A percentile compares a stretch with the other conserved stretches of the same genome.
Conservation (phyloP, 108 stramenopile species). For the Epithemia pelagica region DNA sequence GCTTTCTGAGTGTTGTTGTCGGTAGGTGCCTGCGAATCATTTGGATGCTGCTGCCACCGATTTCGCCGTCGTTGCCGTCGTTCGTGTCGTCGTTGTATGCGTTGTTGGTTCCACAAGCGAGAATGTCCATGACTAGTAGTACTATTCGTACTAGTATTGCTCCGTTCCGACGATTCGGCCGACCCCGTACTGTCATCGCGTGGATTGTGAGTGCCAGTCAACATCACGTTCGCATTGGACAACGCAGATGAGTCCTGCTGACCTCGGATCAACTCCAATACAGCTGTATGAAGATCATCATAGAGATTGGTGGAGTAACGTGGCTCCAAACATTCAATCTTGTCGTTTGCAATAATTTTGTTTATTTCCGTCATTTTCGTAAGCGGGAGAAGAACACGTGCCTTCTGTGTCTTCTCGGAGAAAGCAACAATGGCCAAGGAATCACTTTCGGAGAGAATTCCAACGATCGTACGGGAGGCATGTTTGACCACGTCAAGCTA, state of each 20-base stretch:
- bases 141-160: too few relatives aligned
- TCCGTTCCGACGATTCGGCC: too few relatives aligned
- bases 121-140: too few relatives aligned
- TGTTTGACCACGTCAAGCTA: conserved; percentile 35
- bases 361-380: conserved; percentile 2
- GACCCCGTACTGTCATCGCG: too few relatives aligned
- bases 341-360: not conserved
- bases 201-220: too few relatives aligned
- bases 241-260: not conserved
- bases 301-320: conserved; percentile 25
- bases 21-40: too few relatives aligned
- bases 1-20: too few relatives aligned
- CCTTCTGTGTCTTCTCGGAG: conserved; percentile 2
- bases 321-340: conserved; percentile 14
- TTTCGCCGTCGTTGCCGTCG: too few relatives aligned
- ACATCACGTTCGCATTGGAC: not conserved
- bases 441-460: conserved; percentile 12
- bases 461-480: conserved; percentile 24
- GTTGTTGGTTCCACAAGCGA: too few relatives aligned
- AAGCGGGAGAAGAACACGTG: conserved; percentile 7
- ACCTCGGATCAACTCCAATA: conserved; percentile 19
- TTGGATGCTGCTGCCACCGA: too few relatives aligned
- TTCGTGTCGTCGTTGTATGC: too few relatives aligned
- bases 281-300: conserved; percentile 22
- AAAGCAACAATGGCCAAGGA: conserved; percentile 26